Evolutionary conservation across 2,329 filamentous ascomycete species (phyloP).

Genomic region (Myriosclerotinia duriaeana): DNA sequence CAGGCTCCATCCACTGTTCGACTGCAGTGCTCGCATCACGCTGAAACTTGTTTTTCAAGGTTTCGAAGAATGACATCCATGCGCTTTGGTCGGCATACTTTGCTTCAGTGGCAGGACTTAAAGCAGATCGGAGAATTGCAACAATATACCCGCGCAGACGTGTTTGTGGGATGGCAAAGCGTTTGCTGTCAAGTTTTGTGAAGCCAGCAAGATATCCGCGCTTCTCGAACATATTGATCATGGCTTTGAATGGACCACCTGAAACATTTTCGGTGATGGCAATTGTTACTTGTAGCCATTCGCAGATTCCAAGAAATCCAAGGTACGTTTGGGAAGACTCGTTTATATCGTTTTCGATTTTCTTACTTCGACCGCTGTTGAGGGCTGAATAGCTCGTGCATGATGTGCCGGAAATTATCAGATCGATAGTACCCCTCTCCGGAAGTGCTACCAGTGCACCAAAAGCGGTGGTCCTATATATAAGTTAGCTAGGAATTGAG

Average conservation of each 20-base stretch:
- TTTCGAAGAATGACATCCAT: not conserved
- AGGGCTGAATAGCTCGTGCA: constrained; percentile 73
- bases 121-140: constrained; percentile 46
- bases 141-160: constrained; percentile 60
- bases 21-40: constrained; percentile 62
- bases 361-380: constrained; percentile 55
- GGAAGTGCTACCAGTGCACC: constrained; percentile 50
- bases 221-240: constrained; percentile 26
- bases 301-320: constrained; percentile 58
- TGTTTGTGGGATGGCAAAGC: constrained; percentile 73
- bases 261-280: constrained; percentile 72
- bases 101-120: not conserved
- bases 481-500: constrained; percentile 16
- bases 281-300: constrained; percentile 56
- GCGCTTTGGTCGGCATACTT: constrained; percentile 5
- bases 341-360: constrained; percentile 51
- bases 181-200: constrained; percentile 62
- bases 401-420: constrained; percentile 71
- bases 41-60: constrained; percentile 33
- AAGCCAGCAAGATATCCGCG: constrained; percentile 56
- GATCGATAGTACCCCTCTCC: constrained; percentile 58
- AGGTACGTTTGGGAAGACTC: constrained; percentile 67
- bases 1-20: constrained; percentile 57
- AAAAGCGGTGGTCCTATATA: constrained; percentile 61
- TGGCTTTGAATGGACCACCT: constrained; percentile 55